Evolutionary conservation across 441 rosid species (phyloP).

Genomic region (Bocquillonia castaneifolia): DNA sequence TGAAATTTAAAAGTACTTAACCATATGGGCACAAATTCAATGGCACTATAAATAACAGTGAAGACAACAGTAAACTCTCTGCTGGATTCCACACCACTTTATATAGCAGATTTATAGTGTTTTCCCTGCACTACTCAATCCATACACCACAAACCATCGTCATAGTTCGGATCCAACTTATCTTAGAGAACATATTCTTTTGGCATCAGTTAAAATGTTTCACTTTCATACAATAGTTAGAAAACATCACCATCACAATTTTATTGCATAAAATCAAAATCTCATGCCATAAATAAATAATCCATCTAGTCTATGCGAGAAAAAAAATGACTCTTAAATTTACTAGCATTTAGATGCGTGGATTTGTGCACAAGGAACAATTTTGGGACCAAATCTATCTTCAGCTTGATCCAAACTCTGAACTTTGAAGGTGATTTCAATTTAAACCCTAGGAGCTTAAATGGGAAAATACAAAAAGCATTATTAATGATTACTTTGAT

Average conservation of each 20-base stretch:
- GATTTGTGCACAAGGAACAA: neutral
- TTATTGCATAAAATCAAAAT: neutral
- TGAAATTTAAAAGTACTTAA: neutral
- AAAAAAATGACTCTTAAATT: neutral
- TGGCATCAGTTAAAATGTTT: neutral
- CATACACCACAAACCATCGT: neutral
- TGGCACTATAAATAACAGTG: neutral
- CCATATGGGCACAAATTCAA: neutral
- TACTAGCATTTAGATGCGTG: neutral
- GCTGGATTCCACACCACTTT: constrained; percentile 1
- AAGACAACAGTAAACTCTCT: neutral
- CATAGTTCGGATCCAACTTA: neutral
- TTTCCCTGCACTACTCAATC: neutral
- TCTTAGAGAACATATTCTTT: neutral
- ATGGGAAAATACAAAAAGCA: neutral
- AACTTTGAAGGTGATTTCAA: neutral
- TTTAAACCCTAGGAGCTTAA: neutral
- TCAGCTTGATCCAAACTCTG: neutral
- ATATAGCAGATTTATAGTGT: neutral
- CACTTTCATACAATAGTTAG: neutral
- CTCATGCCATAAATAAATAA: neutral
- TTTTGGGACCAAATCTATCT: neutral
- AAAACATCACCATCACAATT: neutral
- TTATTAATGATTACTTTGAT: neutral
- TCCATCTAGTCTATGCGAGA: neutral